Evolutionary conservation across 768 basidiomycete genomes (phyloP), one percentile per base, ranked within the genome.

Genomic region (Epithele typhae): DNA sequence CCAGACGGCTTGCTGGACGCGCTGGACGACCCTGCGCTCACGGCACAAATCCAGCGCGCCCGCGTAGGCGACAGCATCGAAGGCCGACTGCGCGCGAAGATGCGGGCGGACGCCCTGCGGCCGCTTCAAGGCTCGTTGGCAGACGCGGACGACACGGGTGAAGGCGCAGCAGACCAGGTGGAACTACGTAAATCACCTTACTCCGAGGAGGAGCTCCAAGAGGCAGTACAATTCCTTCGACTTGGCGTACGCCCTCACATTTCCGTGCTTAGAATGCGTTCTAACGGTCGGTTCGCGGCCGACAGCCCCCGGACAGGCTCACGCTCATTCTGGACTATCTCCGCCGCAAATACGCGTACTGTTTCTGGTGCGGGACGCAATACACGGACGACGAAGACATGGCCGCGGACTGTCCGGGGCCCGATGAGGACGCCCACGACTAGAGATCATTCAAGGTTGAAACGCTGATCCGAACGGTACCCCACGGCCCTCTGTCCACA

Each of bases 321-420:
- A 65, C 72, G 32, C 67, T 84, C 37, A 78, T 90, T 15, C 69
- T 92, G 21, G 67, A 77, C 4, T 90, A 93, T 63, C 75, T 93
- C 40, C 84, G 91, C 21, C 71, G 77, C 32, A 74, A 70, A 50
- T 79, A 91, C 62, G 60, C 71, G 5, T 92, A 92, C 61, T 92
- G 91, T 61, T 92, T 91, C 64, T 92, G 89, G 87, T 93, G 91
- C 60, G 91, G 91, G 11, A 76, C 84, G 11, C 75, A 81, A 55
- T 93, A 92, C 59, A 73, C 76, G 5, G 70, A 73, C 52, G 62
- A 66, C 5, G 75, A 76, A 14, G 84, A 87, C 40, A 68, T 93
- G 70, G 66, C 66, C 32, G 63, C 58, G 30, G 71, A 80, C 45
- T 93, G 91, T 63, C 90, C 90, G 5, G 91, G 91, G 6, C 60